phyloP scores from a whole-genome alignment of 768 basidiomycete genomes.

The Lyophyllum shimeji region DNA sequence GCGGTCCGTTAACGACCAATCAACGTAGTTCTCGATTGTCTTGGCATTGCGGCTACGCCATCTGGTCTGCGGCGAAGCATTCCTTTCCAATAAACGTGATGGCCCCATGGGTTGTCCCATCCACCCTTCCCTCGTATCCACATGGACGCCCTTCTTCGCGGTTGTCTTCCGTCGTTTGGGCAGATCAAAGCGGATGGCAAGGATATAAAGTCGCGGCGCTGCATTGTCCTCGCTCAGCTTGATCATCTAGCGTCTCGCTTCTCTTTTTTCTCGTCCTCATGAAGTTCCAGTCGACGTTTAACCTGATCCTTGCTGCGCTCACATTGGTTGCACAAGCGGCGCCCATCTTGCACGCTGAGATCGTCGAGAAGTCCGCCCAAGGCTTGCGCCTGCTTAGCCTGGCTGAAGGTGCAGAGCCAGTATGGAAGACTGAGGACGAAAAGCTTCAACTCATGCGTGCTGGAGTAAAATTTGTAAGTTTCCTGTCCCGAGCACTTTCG shows the following conservation, averaged over 20 bases:
- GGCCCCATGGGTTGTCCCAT: neutral
- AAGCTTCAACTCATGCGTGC: conserved; percentile 33
- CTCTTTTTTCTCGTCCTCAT: conserved; percentile 3
- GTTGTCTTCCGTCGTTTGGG: neutral
- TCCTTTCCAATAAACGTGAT: neutral
- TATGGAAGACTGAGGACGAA: conserved; percentile 41
- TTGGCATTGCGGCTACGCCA: neutral
- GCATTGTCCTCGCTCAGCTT: neutral
- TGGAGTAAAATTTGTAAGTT: conserved; percentile 34
- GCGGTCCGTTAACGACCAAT: neutral
- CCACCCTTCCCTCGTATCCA: neutral
- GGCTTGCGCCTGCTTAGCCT: conserved; percentile 37
- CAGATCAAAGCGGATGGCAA: neutral
- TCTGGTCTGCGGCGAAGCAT: neutral
- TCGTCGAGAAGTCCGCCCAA: conserved; percentile 30
- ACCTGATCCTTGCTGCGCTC: conserved; percentile 22
- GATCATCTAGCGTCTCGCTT: neutral
- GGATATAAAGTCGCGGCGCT: neutral
- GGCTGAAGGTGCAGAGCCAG: conserved; percentile 33
- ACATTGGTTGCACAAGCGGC: conserved; percentile 23
- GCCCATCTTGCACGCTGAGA: conserved; percentile 32
- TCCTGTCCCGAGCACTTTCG: neutral
- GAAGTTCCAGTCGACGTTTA: conserved; percentile 15
- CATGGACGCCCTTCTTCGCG: neutral
- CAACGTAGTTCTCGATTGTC: neutral